Evolutionary conservation across 306 rosid genomes (phyloP).

Genomic region (Trifolium pratense): DNA sequence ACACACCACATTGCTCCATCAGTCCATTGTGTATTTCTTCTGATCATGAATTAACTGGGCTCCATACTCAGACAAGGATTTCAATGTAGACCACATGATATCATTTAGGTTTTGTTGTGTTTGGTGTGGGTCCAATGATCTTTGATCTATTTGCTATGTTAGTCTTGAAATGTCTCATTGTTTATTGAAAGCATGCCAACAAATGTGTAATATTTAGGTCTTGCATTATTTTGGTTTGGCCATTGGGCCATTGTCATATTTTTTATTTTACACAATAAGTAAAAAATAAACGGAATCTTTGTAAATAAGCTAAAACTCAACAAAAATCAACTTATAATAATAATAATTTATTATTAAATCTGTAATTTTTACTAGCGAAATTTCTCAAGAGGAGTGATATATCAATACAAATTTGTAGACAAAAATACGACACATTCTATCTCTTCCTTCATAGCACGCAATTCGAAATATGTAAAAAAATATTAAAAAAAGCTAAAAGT

Average conservation of each 20-base stretch:
- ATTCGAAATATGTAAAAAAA: too few species aligned
- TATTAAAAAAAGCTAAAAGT: too few species aligned
- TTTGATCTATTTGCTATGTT: conserved; percentile 33
- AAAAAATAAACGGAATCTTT: too few species aligned
- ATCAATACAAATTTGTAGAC: too few species aligned
- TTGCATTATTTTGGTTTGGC: conserved; percentile 34
- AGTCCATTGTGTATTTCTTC: conserved; percentile 2
- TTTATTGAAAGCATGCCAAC: conserved; percentile 43
- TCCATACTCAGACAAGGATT: conserved; percentile 30
- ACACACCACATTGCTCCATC: background rate
- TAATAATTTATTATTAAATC: too few species aligned
- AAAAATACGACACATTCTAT: too few species aligned
- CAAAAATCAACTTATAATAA: too few species aligned
- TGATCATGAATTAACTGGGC: conserved; percentile 33
- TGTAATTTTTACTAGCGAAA: too few species aligned
- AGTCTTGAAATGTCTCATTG: conserved; percentile 28
- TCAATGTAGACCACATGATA: conserved; percentile 41
- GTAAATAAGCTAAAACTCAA: too few species aligned
- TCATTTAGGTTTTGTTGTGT: conserved; percentile 34
- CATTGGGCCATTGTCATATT: conserved; percentile 15
- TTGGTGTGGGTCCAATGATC: conserved; percentile 43
- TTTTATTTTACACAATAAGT: too few species aligned
- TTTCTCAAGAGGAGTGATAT: too few species aligned
- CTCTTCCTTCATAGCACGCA: too few species aligned
- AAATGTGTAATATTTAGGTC: conserved; percentile 6